Conservation (phyloP, 257 asterid species). For the Solanum chiquidenum region DNA sequence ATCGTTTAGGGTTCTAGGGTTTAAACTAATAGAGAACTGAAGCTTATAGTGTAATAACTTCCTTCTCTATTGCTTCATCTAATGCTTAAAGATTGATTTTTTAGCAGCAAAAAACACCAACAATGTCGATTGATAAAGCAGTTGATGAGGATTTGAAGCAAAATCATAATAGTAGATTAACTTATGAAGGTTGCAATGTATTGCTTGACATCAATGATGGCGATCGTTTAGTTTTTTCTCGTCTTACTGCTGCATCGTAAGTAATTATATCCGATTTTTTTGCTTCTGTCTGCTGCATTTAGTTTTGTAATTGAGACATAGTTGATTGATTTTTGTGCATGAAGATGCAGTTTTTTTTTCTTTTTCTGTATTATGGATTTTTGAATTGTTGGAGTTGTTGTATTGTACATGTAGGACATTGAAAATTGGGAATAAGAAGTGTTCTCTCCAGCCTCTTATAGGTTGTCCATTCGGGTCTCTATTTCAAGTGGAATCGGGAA, state of each 20-base stretch:
- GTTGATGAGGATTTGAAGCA: constrained; percentile 3
- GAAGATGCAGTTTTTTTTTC: background rate
- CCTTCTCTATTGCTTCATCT: background rate
- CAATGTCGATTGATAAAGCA: constrained; percentile 26
- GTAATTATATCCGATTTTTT: background rate
- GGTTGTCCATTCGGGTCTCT: constrained; percentile 76
- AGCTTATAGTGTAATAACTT: background rate
- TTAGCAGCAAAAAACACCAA: background rate
- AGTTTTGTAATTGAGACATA: background rate
- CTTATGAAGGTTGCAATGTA: constrained; percentile 94
- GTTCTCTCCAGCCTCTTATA: constrained; percentile 69
- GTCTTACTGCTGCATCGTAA: constrained; percentile 80
- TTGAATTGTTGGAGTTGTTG: background rate
- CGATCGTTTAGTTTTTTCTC: constrained; percentile 83
- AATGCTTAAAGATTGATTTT: background rate
- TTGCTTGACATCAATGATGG: constrained; percentile 95
- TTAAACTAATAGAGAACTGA: background rate
- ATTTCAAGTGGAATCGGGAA: constrained; percentile 65
- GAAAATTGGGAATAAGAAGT: constrained; percentile 76
- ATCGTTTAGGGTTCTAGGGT: background rate
- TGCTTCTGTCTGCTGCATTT: background rate
- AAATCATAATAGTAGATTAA: constrained; percentile 33
- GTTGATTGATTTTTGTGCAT: background rate
- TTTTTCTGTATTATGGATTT: background rate
- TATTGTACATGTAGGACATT: constrained; percentile 33